A percentile compares a stretch with the other conserved stretches of the same genome.
These are phyloP conservation scores for Solanum medicagineum DNA, from an alignment of 257 asterid species.

Conservation along the genomic window DNA sequence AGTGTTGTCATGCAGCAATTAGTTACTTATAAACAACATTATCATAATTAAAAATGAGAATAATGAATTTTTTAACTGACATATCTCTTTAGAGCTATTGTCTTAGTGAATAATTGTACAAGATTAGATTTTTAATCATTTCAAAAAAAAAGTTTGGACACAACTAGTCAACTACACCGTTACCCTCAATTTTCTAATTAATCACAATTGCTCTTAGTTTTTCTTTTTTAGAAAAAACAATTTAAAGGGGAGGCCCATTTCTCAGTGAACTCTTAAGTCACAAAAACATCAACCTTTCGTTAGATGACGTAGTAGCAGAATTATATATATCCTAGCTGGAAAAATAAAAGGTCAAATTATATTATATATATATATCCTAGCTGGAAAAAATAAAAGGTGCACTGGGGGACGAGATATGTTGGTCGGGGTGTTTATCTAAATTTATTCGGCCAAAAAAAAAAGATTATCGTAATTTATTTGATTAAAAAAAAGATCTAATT, in stretches of 20 bases:
- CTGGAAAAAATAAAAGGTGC: neutral
- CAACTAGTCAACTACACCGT: neutral
- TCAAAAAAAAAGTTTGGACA: neutral
- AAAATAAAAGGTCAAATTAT: neutral
- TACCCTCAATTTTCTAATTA: neutral
- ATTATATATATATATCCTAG: neutral
- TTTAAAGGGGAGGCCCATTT: neutral
- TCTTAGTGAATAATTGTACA: neutral
- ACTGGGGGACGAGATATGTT: no score
- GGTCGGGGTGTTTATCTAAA: no score
- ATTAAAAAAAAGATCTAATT: no score
- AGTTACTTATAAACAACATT: neutral
- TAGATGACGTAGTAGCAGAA: neutral
- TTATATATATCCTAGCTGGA: neutral
- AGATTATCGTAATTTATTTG: no score
- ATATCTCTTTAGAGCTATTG: neutral
- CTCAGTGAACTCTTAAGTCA: constrained; percentile 2
- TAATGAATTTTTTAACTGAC: neutral
- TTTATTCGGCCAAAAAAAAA: no score
- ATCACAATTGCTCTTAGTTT: neutral
- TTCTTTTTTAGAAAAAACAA: no score
- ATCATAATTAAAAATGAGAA: neutral
- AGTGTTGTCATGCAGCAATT: neutral
- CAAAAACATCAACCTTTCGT: neutral
- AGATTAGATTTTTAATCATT: neutral